Base-by-base conservation (phyloP, 768 basidiomycete species). In the Tricholoma terreum region DNA sequence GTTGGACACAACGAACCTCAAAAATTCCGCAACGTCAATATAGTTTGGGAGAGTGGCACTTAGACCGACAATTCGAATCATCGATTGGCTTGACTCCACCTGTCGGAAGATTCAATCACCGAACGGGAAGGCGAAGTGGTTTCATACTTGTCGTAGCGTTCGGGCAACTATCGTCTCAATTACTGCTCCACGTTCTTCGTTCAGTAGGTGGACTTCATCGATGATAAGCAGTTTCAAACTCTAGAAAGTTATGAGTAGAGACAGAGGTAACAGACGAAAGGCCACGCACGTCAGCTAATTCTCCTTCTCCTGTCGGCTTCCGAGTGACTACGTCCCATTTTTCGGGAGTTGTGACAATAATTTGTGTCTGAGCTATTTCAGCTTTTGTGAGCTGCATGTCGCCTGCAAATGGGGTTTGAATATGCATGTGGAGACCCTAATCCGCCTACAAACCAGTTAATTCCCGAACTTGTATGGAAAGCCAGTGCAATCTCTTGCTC, bases 321-420 rank as follows among this genome's bases (percentile, higher is more conserved):
- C 97, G 78, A 8, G 97, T 99, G 2, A 99, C 97, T 0, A 99
- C 97, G 63, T 98, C 97, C 97, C 97, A 99, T 71, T 99, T 99
- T 70, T 99, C 97, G 0, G 97, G 97, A 1, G 97, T 99, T 2
- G 97, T 99, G 6, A 99, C 94, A 57, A 99, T 98, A 45, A 99
- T 88, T 67, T 98, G 96, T 9, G 97, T 98, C 71, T 90, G 86
- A 1, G 90, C 89, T 58, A 99, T 94, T 73, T 98, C 96, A 35
- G 85, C 81, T 70, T 90, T 89, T 14, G 97, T 93, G 69, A 99
- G 73, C 70, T 98, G 97, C 95, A 98, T 98, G 66, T 99, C 97
- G 72, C 96, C 81, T 82, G 31, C 36, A 35, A 21, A 38, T 35
- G n/a, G 2, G 8, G 22, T 30, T 48, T 49, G 30, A 31, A 49